A percentile compares a stretch with the other conserved stretches of the same genome.
Evolutionary conservation across 129 eudicot species (phyloP).

Genomic region (Arctium lappa): DNA sequence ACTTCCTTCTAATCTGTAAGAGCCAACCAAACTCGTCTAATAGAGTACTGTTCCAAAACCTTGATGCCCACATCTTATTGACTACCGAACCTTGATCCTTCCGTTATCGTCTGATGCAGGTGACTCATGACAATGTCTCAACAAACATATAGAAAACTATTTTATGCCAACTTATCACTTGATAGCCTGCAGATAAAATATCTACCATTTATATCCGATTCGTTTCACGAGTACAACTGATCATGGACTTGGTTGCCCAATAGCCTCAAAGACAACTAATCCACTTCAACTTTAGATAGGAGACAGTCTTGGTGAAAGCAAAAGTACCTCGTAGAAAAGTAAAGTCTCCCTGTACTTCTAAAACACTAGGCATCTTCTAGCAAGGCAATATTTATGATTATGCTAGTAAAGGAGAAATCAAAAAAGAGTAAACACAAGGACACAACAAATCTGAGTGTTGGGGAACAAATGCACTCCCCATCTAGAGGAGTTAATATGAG

Average conservation of each 20-base stretch:
- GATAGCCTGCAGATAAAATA: not conserved
- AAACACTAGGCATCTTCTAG: not conserved
- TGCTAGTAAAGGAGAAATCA: not conserved
- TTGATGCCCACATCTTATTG: not conserved
- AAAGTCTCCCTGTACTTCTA: not conserved
- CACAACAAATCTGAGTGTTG: not conserved
- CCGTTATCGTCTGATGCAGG: not conserved
- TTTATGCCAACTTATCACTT: not conserved
- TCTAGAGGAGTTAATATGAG: not conserved
- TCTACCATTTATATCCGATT: not conserved
- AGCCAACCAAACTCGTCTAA: not conserved
- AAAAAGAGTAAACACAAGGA: not conserved
- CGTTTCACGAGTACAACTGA: not conserved
- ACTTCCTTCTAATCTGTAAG: slow-evolving; percentile 4
- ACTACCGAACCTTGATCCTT: not conserved
- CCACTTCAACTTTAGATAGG: not conserved
- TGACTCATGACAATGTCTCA: not conserved
- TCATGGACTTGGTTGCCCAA: not conserved
- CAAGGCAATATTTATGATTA: not conserved
- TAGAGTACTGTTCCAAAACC: not conserved
- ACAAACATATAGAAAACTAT: not conserved
- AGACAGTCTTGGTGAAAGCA: not conserved
- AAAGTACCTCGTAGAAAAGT: not conserved
- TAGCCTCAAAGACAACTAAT: not conserved
- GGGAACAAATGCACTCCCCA: not conserved